Evolutionary conservation across 1,284 basidiomycete species (phyloP), one percentile per base, ranked within the genome.

Genomic region (Cystobasidiaceae sp.): DNA sequence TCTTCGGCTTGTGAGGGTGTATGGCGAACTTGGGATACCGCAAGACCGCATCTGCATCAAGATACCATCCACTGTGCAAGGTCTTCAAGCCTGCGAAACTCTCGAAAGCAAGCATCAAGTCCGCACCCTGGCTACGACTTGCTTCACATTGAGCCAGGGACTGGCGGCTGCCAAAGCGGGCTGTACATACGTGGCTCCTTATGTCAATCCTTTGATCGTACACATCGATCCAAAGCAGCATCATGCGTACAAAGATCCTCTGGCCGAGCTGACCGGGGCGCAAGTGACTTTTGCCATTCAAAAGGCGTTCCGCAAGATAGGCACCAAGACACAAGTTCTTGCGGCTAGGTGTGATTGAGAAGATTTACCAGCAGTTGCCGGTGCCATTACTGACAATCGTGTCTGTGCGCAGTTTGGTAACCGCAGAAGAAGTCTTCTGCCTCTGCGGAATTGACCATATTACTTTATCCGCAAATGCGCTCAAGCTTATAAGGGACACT

Each of bases 141-240:
- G 73, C 17, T 75, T 75, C 67, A 68, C 58, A 9, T 67, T 74
- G 1, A 72, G 71, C 13, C 75, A 76, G 57, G 73, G 70, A 2
- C 60, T 75, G 2, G 74, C 73, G 11, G 74, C 73, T 19, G 74
- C 71, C 7, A 69, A 71, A 39, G 74, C 72, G 27, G 70, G 69
- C 5, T 75, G 74, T 60, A 64, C 68, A 11, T 74, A 72, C 68
- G 71, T 73, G 19, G 71, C 73, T 9, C 73, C 74, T 1, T 76
- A 76, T 63, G 72, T 71, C 34, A 75, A 75, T 66, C 72, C 73
- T 45, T 70, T 76, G 46, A 66, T 72, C n/a, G 73, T 74, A 17
- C 74, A 76, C 61, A 74, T 76, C 44, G 62, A 62, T n/a, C 68
- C 69, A 2, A 57, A 66, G 6, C 52, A 66, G 32, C 71, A 73